phyloP scores from a whole-genome alignment of 139 green algal species.

The Micractinium sp. region DNA sequence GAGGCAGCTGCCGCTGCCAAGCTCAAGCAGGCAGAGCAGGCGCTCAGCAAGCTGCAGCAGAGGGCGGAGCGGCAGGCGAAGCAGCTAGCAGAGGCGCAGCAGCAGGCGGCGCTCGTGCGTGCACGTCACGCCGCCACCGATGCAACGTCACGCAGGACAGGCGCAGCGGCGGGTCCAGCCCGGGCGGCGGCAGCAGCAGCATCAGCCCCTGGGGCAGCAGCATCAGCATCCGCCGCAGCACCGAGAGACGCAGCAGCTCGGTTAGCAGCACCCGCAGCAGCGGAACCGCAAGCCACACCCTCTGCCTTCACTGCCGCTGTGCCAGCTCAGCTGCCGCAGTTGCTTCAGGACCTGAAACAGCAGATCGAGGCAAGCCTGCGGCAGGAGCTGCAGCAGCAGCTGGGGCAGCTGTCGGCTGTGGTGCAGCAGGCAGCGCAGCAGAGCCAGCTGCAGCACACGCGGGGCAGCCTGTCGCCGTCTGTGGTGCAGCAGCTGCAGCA shows the following conservation, averaged over 20 bases:
- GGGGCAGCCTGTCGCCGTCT: neutral
- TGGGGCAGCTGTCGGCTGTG: neutral
- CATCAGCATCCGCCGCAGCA: neutral
- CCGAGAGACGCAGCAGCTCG: neutral
- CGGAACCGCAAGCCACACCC: neutral
- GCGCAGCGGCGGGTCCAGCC: neutral
- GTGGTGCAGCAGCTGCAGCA: neutral
- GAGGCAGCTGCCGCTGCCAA: neutral
- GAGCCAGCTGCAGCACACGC: neutral
- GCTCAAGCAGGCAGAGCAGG: neutral
- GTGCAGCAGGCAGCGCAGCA: neutral
- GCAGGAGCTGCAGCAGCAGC: slow-evolving; percentile 2
- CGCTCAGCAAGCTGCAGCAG: neutral
- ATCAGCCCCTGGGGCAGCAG: neutral
- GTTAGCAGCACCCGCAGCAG: neutral
- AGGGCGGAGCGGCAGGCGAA: neutral
- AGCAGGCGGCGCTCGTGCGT: neutral
- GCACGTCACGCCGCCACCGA: neutral
- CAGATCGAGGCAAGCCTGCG: slow-evolving; percentile 13
- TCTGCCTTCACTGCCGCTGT: neutral
- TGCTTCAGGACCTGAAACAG: slow-evolving; percentile 13
- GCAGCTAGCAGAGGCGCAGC: neutral
- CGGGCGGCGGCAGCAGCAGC: neutral
- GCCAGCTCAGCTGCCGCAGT: neutral
- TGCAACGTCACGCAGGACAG: neutral